phyloP scores from a whole-genome alignment of 73 alveolate genomes.

The Paramecium octaurelia region DNA sequence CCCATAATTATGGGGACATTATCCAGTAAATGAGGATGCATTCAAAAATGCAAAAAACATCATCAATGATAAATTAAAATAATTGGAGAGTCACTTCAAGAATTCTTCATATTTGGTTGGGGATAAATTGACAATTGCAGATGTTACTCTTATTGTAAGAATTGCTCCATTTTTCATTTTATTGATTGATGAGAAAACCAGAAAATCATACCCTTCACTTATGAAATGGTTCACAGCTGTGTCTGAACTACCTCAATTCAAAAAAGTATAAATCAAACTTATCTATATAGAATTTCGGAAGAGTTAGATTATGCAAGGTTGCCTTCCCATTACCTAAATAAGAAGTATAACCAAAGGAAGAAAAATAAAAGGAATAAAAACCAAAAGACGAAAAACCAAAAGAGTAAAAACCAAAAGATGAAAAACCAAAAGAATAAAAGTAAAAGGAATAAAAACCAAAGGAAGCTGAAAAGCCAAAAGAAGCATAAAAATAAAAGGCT shows the following conservation, averaged over 20 bases:
- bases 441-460: constrained; percentile 39
- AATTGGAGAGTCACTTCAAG: constrained; percentile 73
- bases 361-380: constrained; percentile 42
- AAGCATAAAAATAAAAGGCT: constrained; percentile 42
- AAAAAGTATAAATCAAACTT: background rate
- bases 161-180: constrained; percentile 72
- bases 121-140: constrained; percentile 89
- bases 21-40: constrained; percentile 66
- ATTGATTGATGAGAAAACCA: constrained; percentile 70
- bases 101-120: constrained; percentile 80
- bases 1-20: constrained; percentile 78
- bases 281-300: background rate
- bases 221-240: constrained; percentile 73
- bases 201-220: constrained; percentile 77
- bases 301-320: background rate
- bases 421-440: constrained; percentile 7
- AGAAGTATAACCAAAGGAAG: background rate
- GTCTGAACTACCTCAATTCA: constrained; percentile 68
- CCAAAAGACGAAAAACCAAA: background rate
- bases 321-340: constrained; percentile 24
- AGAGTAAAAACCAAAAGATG: constrained; percentile 56
- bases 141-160: constrained; percentile 72
- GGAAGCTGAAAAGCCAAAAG: constrained; percentile 58
- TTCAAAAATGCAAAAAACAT: constrained; percentile 57
- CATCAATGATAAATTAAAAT: constrained; percentile 62